Base-by-base conservation (phyloP, 371 early-diverging fungal species). In the Lichtheimia ramosa region DNA sequence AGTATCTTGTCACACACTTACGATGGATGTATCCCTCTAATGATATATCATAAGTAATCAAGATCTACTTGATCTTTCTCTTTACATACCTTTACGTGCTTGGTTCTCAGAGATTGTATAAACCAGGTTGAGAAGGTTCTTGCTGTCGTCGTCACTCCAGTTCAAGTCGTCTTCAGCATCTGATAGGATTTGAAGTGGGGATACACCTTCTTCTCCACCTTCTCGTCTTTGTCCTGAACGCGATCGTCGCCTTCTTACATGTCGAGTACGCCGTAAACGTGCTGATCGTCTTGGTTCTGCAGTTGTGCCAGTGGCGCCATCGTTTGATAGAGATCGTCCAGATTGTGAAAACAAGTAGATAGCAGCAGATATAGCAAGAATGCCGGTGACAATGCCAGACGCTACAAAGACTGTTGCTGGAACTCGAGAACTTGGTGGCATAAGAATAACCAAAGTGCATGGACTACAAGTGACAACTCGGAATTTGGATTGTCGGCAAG, bases 71-170 rank as follows among this genome's bases (percentile, higher is more conserved):
- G n/a, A n/a, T n/a, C n/a, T 28, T 39, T 39, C 18, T 27, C 57
- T 24, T 16, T 46, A 56, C 43, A 43, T 80, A 87, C 95, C 91
- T 86, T 91, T 90, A 6, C 88, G 82, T 6, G 93, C 86, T 66
- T 94, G 92, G 59, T 92, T 93, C 60, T 95, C 94, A 0, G 96
- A 91, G 43, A 96, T 92, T 3, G 92, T 81, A 66, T 90, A 87
- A 12, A 96, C 73, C n/a, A 96, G 69, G 21, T 86, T 81, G 51
- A 96, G 67, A 43, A 96, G 68, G 34, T 84, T 83, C 23, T 81
- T 73, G 27, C 79, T 83, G 15, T 86, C 84, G 56, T 85, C 81
- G n/a, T 73, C 72, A 20, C 63, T 63, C 76, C 77, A 76, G 13
- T 24, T 16, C 24, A 56, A 52, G 21, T 70, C 73, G 14, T 78